A percentile compares a stretch with the other conserved stretches of the same genome.
These are phyloP conservation scores for Yamadazyma takamatsuzukensis DNA, from an alignment of 805 yeast species.

Conservation along the genomic window DNA sequence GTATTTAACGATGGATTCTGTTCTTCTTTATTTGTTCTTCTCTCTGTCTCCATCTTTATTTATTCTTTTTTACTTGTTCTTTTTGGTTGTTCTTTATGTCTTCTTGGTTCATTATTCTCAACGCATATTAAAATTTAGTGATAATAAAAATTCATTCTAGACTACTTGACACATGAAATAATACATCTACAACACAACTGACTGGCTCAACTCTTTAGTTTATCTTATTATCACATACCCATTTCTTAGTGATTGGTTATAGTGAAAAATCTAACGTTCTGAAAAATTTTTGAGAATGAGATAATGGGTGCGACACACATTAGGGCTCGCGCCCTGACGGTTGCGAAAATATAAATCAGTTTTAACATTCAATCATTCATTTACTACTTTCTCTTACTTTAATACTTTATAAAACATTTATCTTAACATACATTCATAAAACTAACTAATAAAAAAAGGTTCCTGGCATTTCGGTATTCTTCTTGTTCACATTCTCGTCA, in stretches of 20 bases:
- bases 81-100: too few species aligned
- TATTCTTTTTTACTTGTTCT: too few species aligned
- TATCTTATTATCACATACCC: slow-evolving; percentile 25
- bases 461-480: slow-evolving; percentile 13
- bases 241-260: slow-evolving; percentile 22
- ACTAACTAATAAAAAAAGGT: slow-evolving; percentile 9
- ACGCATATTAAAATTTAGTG: too few species aligned
- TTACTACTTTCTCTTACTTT: too few species aligned
- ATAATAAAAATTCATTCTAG: too few species aligned
- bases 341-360: background rate
- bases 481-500: slow-evolving; percentile 6
- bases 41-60: too few species aligned
- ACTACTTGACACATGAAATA: too few species aligned
- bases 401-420: background rate
- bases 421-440: background rate
- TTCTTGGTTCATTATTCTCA: too few species aligned
- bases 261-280: slow-evolving; percentile 2
- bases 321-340: slow-evolving; percentile 4
- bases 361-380: background rate
- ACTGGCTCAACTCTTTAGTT: too few species aligned
- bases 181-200: too few species aligned
- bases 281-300: slow-evolving; percentile 12
- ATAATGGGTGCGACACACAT: slow-evolving; percentile 1
- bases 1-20: too few species aligned
- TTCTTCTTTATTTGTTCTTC: too few species aligned